Base-by-base conservation (phyloP, 257 asterid species). In the Solanum microdontum region DNA sequence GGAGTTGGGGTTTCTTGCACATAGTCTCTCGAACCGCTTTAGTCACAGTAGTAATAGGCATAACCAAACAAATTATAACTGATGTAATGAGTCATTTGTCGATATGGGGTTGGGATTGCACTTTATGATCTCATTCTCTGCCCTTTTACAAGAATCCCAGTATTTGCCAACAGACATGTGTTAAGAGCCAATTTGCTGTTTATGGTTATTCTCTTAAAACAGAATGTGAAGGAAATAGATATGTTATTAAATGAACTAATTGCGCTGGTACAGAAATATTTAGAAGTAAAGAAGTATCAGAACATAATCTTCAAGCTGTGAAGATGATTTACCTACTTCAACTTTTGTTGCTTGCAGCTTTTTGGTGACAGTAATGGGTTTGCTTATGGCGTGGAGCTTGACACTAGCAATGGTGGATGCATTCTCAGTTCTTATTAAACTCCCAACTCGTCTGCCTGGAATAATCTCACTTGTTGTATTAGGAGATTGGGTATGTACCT, bases 381-480 rank as follows among this genome's bases (percentile, higher is more conserved):
- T 39, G 45, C 92, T 94, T 79, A 92, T 96, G n/a, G 97, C 99
- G 21, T 96, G 99, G 99, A 95, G 98, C 92, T 87, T 96, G 88
- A 95, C 97, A 26, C 85, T 96, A 80, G 98, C 98, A 2, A 89
- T 92, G 91, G 99, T 93, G 85, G 99, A 96, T 69, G 92, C 91
- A 33, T 92, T 93, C 89, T 92, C 97, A 0, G 93, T 95, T 39
- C 92, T 95, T 43, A 64, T 94, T 21, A 93, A 91, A 80, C 95
- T 97, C 12, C 94, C 98, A 33, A 80, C 93, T 88, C 94, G 90
- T 51, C 95, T 91, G 66, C 91, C 92, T 4, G 94, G 97, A 88
- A 82, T 94, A 62, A 89, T 95, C 68, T 91, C 94, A 11, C 86
- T 95, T 3, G 90, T 96, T 24, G 94, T 95, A 34, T 36, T 93